A percentile compares a stretch with the other conserved stretches of the same genome.
phyloP scores from a whole-genome alignment of 164 flowering plant species.

The Vitis labrusca region DNA sequence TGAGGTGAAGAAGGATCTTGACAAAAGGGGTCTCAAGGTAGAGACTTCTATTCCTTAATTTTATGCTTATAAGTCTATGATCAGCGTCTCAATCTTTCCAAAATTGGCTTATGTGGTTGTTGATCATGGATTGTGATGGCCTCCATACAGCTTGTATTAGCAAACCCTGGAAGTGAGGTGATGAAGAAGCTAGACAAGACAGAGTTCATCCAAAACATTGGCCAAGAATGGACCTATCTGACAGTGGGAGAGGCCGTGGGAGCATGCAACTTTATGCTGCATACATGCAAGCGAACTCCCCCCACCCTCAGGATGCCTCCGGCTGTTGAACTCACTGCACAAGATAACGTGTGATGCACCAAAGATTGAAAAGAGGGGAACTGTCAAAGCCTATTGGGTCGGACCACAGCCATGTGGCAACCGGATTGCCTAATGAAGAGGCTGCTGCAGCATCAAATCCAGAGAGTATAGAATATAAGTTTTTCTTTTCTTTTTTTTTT shows the following conservation, averaged over 20 bases:
- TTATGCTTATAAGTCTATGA: background rate
- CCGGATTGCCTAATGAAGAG: too few species aligned
- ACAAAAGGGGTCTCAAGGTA: conserved; percentile 70
- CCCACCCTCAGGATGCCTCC: background rate
- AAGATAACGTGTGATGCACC: conserved; percentile 26
- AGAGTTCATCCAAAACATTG: conserved; percentile 51
- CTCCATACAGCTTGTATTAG: conserved; percentile 48
- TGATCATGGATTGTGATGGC: background rate
- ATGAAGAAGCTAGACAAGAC: conserved; percentile 72
- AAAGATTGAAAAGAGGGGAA: background rate
- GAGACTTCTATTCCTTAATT: background rate
- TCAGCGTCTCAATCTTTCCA: background rate
- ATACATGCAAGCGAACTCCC: conserved; percentile 33
- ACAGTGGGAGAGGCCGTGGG: conserved; percentile 73
- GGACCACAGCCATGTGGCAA: too few species aligned
- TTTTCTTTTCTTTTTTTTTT: too few species aligned
- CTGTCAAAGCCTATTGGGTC: too few species aligned
- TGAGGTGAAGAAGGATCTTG: conserved; percentile 56
- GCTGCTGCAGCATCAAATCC: too few species aligned
- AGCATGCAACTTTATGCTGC: conserved; percentile 69
- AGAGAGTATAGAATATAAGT: too few species aligned
- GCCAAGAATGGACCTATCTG: conserved; percentile 63
- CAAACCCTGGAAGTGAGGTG: conserved; percentile 77
- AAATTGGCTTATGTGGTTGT: background rate
- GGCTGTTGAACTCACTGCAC: conserved; percentile 6